Evolutionary conservation across 768 basidiomycete genomes (phyloP).

Genomic region (Tylopilus intermedius): DNA sequence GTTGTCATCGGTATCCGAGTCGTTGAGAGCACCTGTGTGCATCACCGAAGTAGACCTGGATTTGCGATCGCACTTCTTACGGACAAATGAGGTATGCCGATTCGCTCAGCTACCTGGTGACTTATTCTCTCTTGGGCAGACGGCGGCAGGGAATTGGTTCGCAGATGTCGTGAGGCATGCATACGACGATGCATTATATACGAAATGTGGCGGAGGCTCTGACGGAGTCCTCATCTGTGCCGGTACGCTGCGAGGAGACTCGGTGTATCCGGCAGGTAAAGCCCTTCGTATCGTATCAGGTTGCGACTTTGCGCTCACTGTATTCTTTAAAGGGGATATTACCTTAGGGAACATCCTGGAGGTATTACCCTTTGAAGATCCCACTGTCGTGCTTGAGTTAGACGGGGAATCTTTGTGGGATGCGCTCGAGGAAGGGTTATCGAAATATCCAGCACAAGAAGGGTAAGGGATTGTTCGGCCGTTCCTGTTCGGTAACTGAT

Average conservation of each 20-base stretch:
- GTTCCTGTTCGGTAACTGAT: neutral
- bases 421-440: slow-evolving; percentile 65
- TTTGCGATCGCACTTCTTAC: slow-evolving; percentile 67
- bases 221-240: slow-evolving; percentile 81
- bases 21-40: slow-evolving; percentile 74
- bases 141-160: slow-evolving; percentile 74
- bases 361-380: slow-evolving; percentile 86
- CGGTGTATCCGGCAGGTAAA: slow-evolving; percentile 75
- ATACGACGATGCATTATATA: slow-evolving; percentile 65
- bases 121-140: slow-evolving; percentile 34
- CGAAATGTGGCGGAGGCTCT: slow-evolving; percentile 57
- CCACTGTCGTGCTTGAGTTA: slow-evolving; percentile 74
- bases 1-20: slow-evolving; percentile 61
- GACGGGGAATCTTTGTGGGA: slow-evolving; percentile 79
- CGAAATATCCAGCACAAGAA: slow-evolving; percentile 86
- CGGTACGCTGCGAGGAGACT: slow-evolving; percentile 83
- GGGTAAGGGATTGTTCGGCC: slow-evolving; percentile 47
- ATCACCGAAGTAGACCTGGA: slow-evolving; percentile 63
- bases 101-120: neutral
- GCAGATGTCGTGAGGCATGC: slow-evolving; percentile 80
- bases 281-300: neutral
- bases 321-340: slow-evolving; percentile 48
- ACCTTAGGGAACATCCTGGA: slow-evolving; percentile 85
- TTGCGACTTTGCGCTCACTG: neutral
- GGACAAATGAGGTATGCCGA: slow-evolving; percentile 58